Evolutionary conservation across 2,329 filamentous ascomycete species (phyloP).

Genomic region (Nothomitra cinnamomea): DNA sequence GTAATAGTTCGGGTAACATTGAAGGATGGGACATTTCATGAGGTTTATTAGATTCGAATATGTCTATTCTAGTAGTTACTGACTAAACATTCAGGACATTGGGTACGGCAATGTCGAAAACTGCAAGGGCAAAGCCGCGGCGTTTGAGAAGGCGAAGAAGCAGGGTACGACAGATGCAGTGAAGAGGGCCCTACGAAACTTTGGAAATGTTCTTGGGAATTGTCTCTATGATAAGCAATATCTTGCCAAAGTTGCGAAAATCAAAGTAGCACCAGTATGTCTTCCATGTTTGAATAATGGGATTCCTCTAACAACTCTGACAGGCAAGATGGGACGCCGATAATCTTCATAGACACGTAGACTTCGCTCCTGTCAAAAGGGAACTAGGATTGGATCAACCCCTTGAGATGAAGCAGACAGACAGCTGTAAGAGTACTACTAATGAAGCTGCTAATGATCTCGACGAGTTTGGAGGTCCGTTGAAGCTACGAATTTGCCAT

Average conservation of each 20-base stretch:
- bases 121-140: constrained; percentile 81
- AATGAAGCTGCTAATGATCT: constrained; percentile 26
- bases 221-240: constrained; percentile 98
- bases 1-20: constrained; percentile 84
- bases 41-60: constrained; percentile 27
- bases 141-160: constrained; percentile 98
- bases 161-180: constrained; percentile 89
- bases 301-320: neutral
- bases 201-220: constrained; percentile 94
- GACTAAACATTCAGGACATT: constrained; percentile 42
- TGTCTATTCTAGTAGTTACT: neutral
- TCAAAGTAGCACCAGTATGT: constrained; percentile 54
- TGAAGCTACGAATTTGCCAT: constrained; percentile 12
- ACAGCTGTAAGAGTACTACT: constrained; percentile 12
- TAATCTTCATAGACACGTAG: constrained; percentile 66
- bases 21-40: constrained; percentile 87
- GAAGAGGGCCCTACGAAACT: constrained; percentile 77
- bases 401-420: constrained; percentile 10
- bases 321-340: constrained; percentile 56
- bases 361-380: constrained; percentile 47
- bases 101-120: constrained; percentile 97
- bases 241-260: constrained; percentile 70
- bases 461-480: constrained; percentile 37
- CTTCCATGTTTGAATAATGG: neutral
- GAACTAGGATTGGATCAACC: constrained; percentile 25